Percentiles rank a stretch among this genome's conserved stretches.
phyloP scores from a whole-genome alignment of 768 basidiomycete genomes.

The Mrakia hoshinonis region DNA sequence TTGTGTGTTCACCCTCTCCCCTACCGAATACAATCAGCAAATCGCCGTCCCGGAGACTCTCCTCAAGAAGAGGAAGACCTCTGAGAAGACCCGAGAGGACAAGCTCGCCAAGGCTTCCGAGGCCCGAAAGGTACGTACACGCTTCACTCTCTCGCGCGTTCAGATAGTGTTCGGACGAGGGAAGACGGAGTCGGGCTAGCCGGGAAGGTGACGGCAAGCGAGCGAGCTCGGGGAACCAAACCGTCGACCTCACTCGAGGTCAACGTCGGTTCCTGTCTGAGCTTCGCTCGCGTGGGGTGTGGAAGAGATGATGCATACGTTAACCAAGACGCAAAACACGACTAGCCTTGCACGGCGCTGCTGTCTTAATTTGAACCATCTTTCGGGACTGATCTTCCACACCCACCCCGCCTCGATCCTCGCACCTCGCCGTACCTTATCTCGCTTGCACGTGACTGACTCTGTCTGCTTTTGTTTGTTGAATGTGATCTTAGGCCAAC shows the following conservation, averaged over 20 bases:
- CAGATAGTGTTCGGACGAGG: background rate
- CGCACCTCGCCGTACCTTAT: background rate
- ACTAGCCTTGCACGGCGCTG: slow-evolving; percentile 47
- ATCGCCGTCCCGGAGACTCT: slow-evolving; percentile 97
- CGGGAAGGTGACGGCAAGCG: background rate
- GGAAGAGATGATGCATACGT: slow-evolving; percentile 66
- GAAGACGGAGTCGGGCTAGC: background rate
- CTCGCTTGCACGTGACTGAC: too few species aligned
- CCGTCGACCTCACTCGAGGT: background rate
- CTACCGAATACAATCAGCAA: slow-evolving; percentile 3
- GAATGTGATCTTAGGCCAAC: slow-evolving; percentile 19
- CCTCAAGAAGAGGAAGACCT: slow-evolving; percentile 98
- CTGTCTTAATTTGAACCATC: slow-evolving; percentile 85
- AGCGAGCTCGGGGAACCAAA: background rate
- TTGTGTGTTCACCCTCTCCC: background rate
- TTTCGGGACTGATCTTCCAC: slow-evolving; percentile 69
- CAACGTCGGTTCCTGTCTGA: background rate
- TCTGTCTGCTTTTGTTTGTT: background rate
- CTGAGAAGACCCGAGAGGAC: slow-evolving; percentile 90
- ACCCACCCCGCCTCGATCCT: background rate
- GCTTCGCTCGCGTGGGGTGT: background rate
- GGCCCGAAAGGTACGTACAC: slow-evolving; percentile 71
- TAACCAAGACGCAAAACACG: slow-evolving; percentile 36
- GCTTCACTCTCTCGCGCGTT: background rate
- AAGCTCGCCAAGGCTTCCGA: slow-evolving; percentile 71